phyloP scores from a whole-genome alignment of 2,329 filamentous ascomycete species.

The Beauveria varroae region DNA sequence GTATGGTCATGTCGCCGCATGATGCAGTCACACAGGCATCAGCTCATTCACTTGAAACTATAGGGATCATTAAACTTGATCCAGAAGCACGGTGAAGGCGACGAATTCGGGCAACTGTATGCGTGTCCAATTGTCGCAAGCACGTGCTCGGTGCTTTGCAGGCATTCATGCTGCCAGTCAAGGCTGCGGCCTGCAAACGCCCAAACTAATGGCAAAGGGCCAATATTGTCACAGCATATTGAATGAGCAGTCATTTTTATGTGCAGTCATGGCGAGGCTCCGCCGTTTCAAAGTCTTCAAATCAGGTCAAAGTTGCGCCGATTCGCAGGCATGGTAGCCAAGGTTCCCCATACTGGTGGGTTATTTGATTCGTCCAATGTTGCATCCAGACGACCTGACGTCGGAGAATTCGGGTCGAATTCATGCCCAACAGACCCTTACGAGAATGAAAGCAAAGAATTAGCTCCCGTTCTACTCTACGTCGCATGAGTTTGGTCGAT shows the following conservation, averaged over 20 bases:
- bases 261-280: background rate
- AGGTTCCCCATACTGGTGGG: background rate
- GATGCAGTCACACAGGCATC: background rate
- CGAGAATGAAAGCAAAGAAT: too few relatives aligned
- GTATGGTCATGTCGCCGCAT: slow-evolving; percentile 1
- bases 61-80: background rate
- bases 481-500: too few relatives aligned
- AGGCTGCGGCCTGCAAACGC: background rate
- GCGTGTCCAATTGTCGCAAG: background rate
- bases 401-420: background rate
- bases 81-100: background rate
- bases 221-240: background rate
- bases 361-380: background rate
- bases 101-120: background rate
- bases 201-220: background rate
- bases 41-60: background rate
- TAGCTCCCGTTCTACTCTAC: too few relatives aligned
- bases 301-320: background rate
- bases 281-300: background rate
- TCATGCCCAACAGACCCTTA: background rate
- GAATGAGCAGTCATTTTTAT: background rate
- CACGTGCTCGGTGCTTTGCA: background rate
- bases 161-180: background rate
- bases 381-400: background rate
- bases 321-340: background rate